Percentiles rank a stretch among this genome's conserved stretches.
Conservation (phyloP, 768 basidiomycete genomes). For the Serendipita sp. region DNA sequence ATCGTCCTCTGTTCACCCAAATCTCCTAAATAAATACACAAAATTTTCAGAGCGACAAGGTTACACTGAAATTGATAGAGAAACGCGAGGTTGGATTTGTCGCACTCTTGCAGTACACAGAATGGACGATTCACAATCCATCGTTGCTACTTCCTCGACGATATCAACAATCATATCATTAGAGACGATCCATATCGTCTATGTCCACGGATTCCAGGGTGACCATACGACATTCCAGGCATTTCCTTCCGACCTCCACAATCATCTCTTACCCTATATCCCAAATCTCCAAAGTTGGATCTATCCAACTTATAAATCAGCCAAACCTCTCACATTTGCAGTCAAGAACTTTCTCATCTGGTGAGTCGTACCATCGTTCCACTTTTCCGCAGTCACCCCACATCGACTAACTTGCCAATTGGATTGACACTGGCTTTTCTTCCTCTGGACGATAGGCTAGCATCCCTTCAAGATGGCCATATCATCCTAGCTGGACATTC, state of each 20-base stretch:
- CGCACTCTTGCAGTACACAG: too few species aligned
- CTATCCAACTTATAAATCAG: constrained; percentile 47
- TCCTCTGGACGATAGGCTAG: constrained; percentile 25
- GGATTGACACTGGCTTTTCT: constrained; percentile 3
- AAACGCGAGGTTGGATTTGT: too few species aligned
- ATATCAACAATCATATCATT: background rate
- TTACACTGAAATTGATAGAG: too few species aligned
- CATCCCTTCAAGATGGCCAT: constrained; percentile 38
- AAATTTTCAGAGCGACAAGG: too few species aligned
- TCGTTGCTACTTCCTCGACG: background rate
- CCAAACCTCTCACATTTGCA: constrained; percentile 35
- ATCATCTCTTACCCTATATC: constrained; percentile 21
- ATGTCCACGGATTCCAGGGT: constrained; percentile 21
- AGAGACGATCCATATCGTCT: background rate
- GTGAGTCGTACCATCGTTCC: constrained; percentile 18
- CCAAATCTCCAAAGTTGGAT: constrained; percentile 30
- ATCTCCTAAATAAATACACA: too few species aligned
- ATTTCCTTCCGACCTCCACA: constrained; percentile 40
- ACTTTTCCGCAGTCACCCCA: background rate
- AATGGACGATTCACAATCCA: background rate
- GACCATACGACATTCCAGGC: constrained; percentile 47
- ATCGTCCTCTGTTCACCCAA: too few species aligned
- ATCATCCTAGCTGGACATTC: constrained; percentile 43
- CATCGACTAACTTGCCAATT: background rate
- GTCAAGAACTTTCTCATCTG: constrained; percentile 41